Evolutionary conservation across 2,329 filamentous ascomycete species (phyloP).

Genomic region (Pseudogymnoascus sp.): DNA sequence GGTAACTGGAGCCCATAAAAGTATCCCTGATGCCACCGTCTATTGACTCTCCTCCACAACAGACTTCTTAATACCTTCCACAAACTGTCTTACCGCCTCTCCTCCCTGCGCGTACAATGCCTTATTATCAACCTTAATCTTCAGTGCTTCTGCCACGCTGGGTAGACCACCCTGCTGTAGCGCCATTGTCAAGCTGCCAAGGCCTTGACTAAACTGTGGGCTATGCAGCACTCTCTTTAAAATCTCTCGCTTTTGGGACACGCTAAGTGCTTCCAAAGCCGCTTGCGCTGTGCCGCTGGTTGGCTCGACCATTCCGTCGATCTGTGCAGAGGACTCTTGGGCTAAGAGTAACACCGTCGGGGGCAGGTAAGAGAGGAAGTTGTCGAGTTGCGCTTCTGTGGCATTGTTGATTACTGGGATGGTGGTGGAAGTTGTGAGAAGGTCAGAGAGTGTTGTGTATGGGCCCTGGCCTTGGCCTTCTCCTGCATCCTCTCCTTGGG

Average conservation of each 20-base stretch:
- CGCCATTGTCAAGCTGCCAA: constrained; percentile 78
- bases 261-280: constrained; percentile 64
- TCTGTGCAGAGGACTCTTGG: constrained; percentile 55
- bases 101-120: constrained; percentile 84
- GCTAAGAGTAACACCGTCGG: constrained; percentile 69
- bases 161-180: constrained; percentile 85
- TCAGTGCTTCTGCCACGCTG: constrained; percentile 78
- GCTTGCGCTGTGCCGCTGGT: constrained; percentile 60
- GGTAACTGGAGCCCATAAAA: background rate
- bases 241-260: constrained; percentile 71
- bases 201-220: constrained; percentile 83
- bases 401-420: constrained; percentile 61
- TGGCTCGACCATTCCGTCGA: constrained; percentile 55
- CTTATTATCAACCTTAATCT: constrained; percentile 73
- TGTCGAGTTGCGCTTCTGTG: constrained; percentile 58
- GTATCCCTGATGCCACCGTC: background rate
- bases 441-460: constrained; percentile 79
- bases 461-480: constrained; percentile 48
- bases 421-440: constrained; percentile 71
- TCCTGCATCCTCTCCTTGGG: constrained; percentile 26
- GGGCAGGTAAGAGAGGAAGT: constrained; percentile 70
- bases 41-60: constrained; percentile 48
- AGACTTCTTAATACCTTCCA: constrained; percentile 77
- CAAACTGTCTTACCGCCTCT: constrained; percentile 82
- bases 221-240: constrained; percentile 76